Percentiles rank a stretch among this genome's conserved stretches.
Evolutionary conservation across 2,329 filamentous ascomycete species (phyloP).

Genomic region (Monilinia polystroma): DNA sequence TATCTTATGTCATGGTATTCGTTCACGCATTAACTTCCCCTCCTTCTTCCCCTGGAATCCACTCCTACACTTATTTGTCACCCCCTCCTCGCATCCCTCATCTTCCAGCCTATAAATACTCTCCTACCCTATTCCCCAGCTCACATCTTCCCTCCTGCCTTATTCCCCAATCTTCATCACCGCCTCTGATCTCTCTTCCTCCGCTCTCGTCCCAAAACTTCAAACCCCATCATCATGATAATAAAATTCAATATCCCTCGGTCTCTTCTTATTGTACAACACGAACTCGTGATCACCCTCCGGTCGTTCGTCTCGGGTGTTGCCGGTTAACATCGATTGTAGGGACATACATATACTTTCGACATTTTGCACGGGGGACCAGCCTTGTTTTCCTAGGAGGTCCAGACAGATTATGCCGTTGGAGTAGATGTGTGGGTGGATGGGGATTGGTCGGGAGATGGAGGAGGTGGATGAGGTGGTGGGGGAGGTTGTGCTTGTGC

Average conservation of each 20-base stretch:
- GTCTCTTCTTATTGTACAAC: conserved; percentile 71
- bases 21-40: neutral
- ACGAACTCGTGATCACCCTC: conserved; percentile 91
- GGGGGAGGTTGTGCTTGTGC: conserved; percentile 85
- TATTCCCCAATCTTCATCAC: too few relatives aligned
- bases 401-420: conserved; percentile 93
- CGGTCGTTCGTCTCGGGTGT: conserved; percentile 85
- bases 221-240: conserved; percentile 83
- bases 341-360: conserved; percentile 97
- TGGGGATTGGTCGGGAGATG: conserved; percentile 70
- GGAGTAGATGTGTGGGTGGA: conserved; percentile 96
- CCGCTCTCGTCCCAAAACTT: neutral
- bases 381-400: conserved; percentile 80
- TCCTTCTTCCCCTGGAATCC: neutral
- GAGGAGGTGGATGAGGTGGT: conserved; percentile 65
- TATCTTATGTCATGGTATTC: neutral
- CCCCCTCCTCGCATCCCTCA: neutral
- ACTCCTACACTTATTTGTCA: too few relatives aligned
- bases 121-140: too few relatives aligned
- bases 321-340: conserved; percentile 97
- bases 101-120: too few relatives aligned
- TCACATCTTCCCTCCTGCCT: too few relatives aligned
- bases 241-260: conserved; percentile 86
- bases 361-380: conserved; percentile 95
- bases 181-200: neutral